Evolutionary conservation across 768 basidiomycete genomes (phyloP).

Genomic region (Trametes maxima): DNA sequence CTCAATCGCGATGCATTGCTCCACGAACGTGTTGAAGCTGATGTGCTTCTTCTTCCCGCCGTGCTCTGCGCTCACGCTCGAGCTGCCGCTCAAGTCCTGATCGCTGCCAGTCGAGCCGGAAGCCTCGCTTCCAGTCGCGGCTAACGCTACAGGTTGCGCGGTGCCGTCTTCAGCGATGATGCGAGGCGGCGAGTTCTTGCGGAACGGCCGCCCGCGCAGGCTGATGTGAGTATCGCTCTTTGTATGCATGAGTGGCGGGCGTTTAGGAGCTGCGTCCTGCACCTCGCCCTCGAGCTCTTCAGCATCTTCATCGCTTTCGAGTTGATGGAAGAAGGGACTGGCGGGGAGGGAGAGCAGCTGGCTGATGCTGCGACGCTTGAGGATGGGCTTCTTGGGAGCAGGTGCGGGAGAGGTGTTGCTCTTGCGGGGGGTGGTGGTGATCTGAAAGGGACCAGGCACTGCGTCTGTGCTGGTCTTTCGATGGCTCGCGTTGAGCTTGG

Average conservation of each 20-base stretch:
- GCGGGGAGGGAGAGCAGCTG: slow-evolving; percentile 64
- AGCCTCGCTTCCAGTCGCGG: slow-evolving; percentile 30
- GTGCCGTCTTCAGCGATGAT: slow-evolving; percentile 41
- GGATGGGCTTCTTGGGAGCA: slow-evolving; percentile 75
- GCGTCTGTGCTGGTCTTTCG: slow-evolving; percentile 44
- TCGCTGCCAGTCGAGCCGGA: slow-evolving; percentile 36
- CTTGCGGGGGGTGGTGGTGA: neutral
- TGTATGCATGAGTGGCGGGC: slow-evolving; percentile 75
- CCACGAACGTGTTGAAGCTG: slow-evolving; percentile 96
- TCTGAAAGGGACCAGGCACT: slow-evolving; percentile 34
- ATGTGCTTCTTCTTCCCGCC: slow-evolving; percentile 81
- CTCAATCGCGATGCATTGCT: slow-evolving; percentile 92
- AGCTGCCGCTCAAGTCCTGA: slow-evolving; percentile 33
- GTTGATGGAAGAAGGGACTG: slow-evolving; percentile 28
- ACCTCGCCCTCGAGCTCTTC: slow-evolving; percentile 3
- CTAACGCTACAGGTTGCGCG: neutral
- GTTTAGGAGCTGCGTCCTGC: slow-evolving; percentile 26
- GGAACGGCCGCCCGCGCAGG: slow-evolving; percentile 44
- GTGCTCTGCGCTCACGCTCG: slow-evolving; percentile 30
- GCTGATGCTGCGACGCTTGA: slow-evolving; percentile 92
- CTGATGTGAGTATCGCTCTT: slow-evolving; percentile 86
- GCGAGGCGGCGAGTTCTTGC: slow-evolving; percentile 75
- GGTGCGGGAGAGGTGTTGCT: slow-evolving; percentile 19
- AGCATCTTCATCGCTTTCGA: slow-evolving; percentile 20
- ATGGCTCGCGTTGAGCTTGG: slow-evolving; percentile 33